Evolutionary conservation across 2,329 filamentous ascomycete species (phyloP).

Genomic region (Beauveria pseudobassiana): DNA sequence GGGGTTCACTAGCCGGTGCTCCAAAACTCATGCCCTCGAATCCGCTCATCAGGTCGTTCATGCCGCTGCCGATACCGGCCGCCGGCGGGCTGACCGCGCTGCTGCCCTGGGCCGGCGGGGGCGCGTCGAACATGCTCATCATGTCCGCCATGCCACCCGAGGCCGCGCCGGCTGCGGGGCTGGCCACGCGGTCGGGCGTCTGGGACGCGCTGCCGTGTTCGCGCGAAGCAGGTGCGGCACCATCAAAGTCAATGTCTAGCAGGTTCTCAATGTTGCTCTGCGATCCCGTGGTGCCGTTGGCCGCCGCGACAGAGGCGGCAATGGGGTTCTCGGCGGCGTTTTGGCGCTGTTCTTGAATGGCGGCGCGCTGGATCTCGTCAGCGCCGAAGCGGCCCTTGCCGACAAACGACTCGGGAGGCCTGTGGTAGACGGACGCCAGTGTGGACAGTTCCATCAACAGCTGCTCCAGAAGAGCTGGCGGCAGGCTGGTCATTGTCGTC

Average conservation of each 20-base stretch:
- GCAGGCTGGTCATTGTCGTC: slow-evolving; percentile 86
- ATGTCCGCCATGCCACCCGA: slow-evolving; percentile 52
- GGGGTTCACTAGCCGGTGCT: slow-evolving; percentile 50
- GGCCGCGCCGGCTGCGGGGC: slow-evolving; percentile 41
- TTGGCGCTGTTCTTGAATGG: slow-evolving; percentile 92
- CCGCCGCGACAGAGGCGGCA: slow-evolving; percentile 70
- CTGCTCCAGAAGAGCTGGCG: slow-evolving; percentile 75
- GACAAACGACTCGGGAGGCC: slow-evolving; percentile 95
- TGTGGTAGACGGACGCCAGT: slow-evolving; percentile 95
- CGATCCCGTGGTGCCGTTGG: slow-evolving; percentile 51
- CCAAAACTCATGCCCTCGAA: slow-evolving; percentile 76
- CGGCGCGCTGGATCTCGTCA: slow-evolving; percentile 87
- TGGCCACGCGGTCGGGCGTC: slow-evolving; percentile 62
- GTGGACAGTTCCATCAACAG: slow-evolving; percentile 90
- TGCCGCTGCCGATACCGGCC: slow-evolving; percentile 43
- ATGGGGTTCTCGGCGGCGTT: slow-evolving; percentile 91
- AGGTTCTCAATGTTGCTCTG: slow-evolving; percentile 89
- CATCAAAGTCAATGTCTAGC: slow-evolving; percentile 93
- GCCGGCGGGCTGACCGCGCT: slow-evolving; percentile 27
- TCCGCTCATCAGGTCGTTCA: slow-evolving; percentile 86
- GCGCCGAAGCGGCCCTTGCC: slow-evolving; percentile 91
- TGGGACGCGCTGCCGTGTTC: slow-evolving; percentile 49
- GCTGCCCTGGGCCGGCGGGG: slow-evolving; percentile 45
- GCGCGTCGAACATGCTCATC: slow-evolving; percentile 64
- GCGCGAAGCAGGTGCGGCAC: slow-evolving; percentile 80